Conservation (phyloP, 345 rosid species). For the Psidium guajava region DNA sequence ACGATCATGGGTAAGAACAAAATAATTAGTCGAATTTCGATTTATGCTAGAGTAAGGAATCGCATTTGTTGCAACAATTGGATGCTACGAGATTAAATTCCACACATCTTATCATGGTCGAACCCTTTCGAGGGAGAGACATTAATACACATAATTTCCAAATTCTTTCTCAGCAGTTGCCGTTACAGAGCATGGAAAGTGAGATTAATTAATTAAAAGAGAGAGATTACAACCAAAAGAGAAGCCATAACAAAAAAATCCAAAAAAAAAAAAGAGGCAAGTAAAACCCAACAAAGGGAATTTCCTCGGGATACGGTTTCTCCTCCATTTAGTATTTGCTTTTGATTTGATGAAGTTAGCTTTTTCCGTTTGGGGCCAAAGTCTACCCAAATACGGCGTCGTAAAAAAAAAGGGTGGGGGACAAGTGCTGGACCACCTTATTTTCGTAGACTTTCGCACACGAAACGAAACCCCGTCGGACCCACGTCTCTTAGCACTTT, state of each 20-base stretch:
- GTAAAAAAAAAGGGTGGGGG: not conserved
- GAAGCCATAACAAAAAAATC: not conserved
- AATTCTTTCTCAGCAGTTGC: not conserved
- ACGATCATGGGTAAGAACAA: too few relatives aligned
- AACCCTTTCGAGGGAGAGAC: not conserved
- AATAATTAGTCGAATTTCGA: too few relatives aligned
- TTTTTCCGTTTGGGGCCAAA: conserved; percentile 12
- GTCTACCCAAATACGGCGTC: conserved; percentile 10
- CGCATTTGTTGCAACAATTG: too few relatives aligned
- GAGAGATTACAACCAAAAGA: not conserved
- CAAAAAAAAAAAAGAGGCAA: too few relatives aligned
- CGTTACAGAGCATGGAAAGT: not conserved
- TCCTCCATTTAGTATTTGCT: not conserved
- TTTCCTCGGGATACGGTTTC: conserved; percentile 7
- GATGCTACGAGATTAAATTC: not conserved
- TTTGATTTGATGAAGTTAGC: not conserved
- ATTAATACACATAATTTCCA: not conserved
- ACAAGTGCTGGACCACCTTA: conserved; percentile 2
- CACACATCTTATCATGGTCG: not conserved
- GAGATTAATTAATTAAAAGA: not conserved
- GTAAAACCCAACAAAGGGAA: not conserved
- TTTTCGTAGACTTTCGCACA: conserved; percentile 25
- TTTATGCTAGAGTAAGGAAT: too few relatives aligned
- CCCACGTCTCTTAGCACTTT: not conserved
- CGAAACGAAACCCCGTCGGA: not conserved